These are phyloP conservation scores for Trypanosoma brucei DNA, from an alignment of 208 protist species.

Conservation along the genomic window DNA sequence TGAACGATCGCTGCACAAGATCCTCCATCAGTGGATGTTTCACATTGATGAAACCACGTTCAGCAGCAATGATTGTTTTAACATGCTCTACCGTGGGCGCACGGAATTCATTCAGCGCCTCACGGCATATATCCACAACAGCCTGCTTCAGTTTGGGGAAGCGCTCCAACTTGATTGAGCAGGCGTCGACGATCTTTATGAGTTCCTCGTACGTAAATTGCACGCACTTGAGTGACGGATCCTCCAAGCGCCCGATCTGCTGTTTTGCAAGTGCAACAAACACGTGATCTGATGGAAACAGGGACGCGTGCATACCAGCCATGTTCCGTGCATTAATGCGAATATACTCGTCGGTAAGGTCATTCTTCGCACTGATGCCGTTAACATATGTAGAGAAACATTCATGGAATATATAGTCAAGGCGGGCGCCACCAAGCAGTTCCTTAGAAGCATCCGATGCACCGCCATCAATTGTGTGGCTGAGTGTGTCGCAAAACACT, in stretches of 20 bases:
- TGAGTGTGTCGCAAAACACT: constrained; percentile 84
- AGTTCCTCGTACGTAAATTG: constrained; percentile 96
- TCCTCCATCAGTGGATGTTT: constrained; percentile 88
- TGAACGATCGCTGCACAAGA: constrained; percentile 65
- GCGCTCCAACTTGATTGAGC: constrained; percentile 70
- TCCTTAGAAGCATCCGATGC: constrained; percentile 89
- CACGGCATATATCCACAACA: constrained; percentile 81
- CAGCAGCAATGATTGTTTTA: constrained; percentile 91
- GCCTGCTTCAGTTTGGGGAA: constrained; percentile 89
- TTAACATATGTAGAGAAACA: constrained; percentile 89
- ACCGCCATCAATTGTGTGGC: constrained; percentile 93
- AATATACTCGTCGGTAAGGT: constrained; percentile 93
- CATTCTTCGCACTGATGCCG: constrained; percentile 86
- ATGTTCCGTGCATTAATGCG: constrained; percentile 95
- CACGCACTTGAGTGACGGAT: constrained; percentile 93
- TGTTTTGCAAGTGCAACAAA: constrained; percentile 95
- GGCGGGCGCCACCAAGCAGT: constrained; percentile 93
- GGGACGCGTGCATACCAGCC: constrained; percentile 92
- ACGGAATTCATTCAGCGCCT: constrained; percentile 78
- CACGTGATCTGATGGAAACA: constrained; percentile 96
- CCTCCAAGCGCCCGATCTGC: constrained; percentile 93
- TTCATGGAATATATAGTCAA: constrained; percentile 96
- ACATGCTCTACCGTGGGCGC: constrained; percentile 85
- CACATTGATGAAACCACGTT: constrained; percentile 97
- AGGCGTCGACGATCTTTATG: constrained; percentile 85